A percentile compares a stretch with the other conserved stretches of the same genome.
phyloP scores from a whole-genome alignment of 352 stramenopile genomes.

The Stramenopiles sp. region DNA sequence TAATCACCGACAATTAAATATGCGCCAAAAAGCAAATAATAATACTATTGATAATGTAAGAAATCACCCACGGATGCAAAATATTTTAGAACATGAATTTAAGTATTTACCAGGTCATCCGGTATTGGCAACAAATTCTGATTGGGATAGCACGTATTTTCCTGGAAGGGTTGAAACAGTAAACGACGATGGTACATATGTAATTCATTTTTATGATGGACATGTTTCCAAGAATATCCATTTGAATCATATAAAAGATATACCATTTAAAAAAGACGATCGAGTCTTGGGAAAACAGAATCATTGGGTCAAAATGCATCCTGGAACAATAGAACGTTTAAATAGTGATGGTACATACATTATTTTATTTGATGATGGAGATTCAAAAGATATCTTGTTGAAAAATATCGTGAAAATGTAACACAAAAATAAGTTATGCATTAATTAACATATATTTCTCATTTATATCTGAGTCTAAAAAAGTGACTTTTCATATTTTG shows the following conservation, averaged over 20 bases:
- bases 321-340: background rate
- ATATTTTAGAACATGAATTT: background rate
- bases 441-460: no score
- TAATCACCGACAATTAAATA: no score
- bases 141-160: background rate
- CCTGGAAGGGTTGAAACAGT: background rate
- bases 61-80: background rate
- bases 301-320: background rate
- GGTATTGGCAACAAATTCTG: background rate
- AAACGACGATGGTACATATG: background rate
- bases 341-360: background rate
- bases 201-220: background rate
- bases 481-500: no score
- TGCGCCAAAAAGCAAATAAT: background rate
- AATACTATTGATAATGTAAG: background rate
- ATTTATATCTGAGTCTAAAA: no score
- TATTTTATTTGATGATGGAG: background rate
- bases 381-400: background rate
- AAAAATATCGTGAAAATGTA: background rate
- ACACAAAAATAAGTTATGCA: no score
- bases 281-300: background rate
- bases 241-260: background rate
- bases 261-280: background rate
- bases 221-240: background rate
- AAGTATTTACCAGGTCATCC: background rate